phyloP scores from a whole-genome alignment of 768 basidiomycete genomes.

The Tubosaeta sp. region DNA sequence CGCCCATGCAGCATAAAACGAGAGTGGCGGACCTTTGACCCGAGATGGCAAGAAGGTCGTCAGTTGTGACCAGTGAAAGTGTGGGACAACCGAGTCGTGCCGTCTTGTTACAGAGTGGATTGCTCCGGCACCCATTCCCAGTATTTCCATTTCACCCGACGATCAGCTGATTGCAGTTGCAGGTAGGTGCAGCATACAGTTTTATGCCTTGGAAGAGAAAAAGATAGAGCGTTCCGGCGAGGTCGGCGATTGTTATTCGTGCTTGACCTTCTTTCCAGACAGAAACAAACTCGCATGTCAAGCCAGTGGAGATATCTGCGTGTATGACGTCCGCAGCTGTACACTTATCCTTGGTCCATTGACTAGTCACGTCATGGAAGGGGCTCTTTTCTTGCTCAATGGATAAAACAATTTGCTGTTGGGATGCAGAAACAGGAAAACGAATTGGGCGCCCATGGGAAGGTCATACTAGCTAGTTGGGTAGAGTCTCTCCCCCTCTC shows the following conservation, averaged over 20 bases:
- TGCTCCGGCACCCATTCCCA: not conserved
- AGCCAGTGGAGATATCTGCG: not conserved
- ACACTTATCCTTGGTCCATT: not conserved
- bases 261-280: not conserved
- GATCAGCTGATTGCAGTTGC: not conserved
- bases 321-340: not conserved
- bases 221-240: not conserved
- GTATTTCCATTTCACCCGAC: constrained; percentile 2
- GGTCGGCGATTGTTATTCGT: not conserved
- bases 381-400: constrained; percentile 1
- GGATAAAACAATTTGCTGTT: not conserved
- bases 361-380: constrained; percentile 4
- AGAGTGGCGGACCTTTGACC: not conserved
- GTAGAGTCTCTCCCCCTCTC: not conserved
- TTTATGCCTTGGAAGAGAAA: not conserved
- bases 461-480: not conserved
- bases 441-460: not conserved
- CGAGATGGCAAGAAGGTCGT: not conserved
- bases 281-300: not conserved
- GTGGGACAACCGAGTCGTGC: not conserved
- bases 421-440: not conserved
- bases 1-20: not conserved
- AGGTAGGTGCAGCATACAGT: not conserved
- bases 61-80: not conserved
- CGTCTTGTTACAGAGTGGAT: not conserved